Base-by-base conservation (phyloP, 2,329 filamentous ascomycete species). In the Aureobasidium sp. region DNA sequence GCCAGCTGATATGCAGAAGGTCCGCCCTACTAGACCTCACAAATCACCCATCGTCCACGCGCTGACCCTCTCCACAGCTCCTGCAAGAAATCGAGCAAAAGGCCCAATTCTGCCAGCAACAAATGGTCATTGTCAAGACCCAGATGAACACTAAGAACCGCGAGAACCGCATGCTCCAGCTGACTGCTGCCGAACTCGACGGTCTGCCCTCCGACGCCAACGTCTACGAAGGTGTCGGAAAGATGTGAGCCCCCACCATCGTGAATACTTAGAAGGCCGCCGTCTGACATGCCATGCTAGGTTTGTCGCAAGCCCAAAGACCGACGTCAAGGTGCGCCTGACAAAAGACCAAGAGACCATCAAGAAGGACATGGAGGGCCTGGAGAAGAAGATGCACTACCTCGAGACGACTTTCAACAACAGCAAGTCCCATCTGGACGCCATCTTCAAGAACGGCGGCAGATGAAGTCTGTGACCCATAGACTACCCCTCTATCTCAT, bases 351-450 rank as follows among this genome's bases (percentile, higher is more conserved):
- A 86, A 62, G 84, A 87, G 70, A 85, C 87, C 58, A 78, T 93
- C 65, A 88, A 91, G 69, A 81, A 83, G 31, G 93, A 97, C 68
- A 85, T 96, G 64, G 82, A 88, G 44, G 88, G 87, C 66, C 77
- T 97, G 66, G 87, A 89, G 68, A 96, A 97, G 82, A 91, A 90
- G 75, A 80, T 97, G 69, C 85, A 93, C 69, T 97, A 97, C 72
- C 81, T 97, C 48, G 93, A 97, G 79, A 96, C 91, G 63, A 97
- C 94, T 55, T 89, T 91, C 73, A 91, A 95, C 79, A 99, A 97
- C 72, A 96, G 91, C 76, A 87, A 88, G 68, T 87, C 92, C 67
- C 91, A 96, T 71, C 88, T 97, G 68, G 88, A 96, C 73, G 88
- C 91, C 75, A 93, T 97, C 72, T 82, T 97, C 71, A 84, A 84